Base-by-base conservation (phyloP, 805 yeast genomes). In the Cyberlindnera xishuangbannaensis region DNA sequence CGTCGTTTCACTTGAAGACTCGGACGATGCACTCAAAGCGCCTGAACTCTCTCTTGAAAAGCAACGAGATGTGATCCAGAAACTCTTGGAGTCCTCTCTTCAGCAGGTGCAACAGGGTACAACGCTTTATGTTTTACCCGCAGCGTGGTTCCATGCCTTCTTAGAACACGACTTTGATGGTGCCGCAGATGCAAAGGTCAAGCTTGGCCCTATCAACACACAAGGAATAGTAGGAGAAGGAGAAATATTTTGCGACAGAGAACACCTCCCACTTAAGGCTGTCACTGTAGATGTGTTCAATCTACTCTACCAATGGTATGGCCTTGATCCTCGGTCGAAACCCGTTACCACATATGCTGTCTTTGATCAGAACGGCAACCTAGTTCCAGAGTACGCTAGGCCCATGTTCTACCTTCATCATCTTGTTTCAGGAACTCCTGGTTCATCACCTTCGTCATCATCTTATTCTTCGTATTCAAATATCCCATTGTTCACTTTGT, bases 261-360 rank as follows among this genome's bases (percentile, higher is more conserved):
- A 41, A 15, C 19, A 35, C 13, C 30, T 45, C 31, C 58, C 65
- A 11, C 47, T 64, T 37, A 23, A 56, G 33, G 48, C 63, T 0
- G 55, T 79, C 1, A 58, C 73, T 0, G 68, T 67, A 6, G 53
- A 58, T 5, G 62, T 70, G 3, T 78, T 73, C 43, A 47, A 61
- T 3, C 48, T 61, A 37, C 51, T 80, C 8, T 54, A 51, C 1
- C 59, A 62, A 20, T 73, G 81, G 78, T 78, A 76, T 51, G 83
- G 82, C 0, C 31, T 71, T 15, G 48, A 55, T 2, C 65, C 67
- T 1, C 51, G 48, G 5, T 59, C 68, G 6, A 39, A 41, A 6
- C 62, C 69, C 1, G 53, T 69, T 1, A 40, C 44, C n/a, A 62
- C 77, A 4, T 47, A 42, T 13, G 42, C 64, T 8, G 45, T 67